Base-by-base conservation (phyloP, 2,329 filamentous ascomycete species). In the Gremmenia infestans region DNA sequence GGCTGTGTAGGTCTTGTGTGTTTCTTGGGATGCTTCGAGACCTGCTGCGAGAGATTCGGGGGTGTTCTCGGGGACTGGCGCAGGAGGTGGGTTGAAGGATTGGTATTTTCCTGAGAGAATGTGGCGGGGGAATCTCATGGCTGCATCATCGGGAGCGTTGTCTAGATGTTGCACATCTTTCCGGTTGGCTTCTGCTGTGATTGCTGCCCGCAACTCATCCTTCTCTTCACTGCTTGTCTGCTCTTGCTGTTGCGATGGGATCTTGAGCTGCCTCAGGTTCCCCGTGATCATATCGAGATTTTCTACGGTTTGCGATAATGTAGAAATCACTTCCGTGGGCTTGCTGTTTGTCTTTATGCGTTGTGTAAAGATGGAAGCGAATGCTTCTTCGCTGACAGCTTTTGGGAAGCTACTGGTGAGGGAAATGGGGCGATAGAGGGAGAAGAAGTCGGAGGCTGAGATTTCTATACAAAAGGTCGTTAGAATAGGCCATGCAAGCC, bases 381-480 rank as follows among this genome's bases (percentile, higher is more conserved):
- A 97, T 50, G 86, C 81, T 69, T 89, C 87, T 60, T 87, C 79
- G 52, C 82, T 85, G 47, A 91, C 81, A 19, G 81, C 77, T 65
- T 82, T 85, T 54, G 88, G 94, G 68, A 96, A 86, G 63, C 87
- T 86, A 65, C 87, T 86, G 50, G 87, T 91, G 63, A 97, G 84
- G 54, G 91, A 96, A 68, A 99, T 93, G 47, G 94, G 94, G 59
- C 94, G 86, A 74, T 99, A 91, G 63, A 96, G 87, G 60, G 92
- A 95, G 78, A 97, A 97, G 80, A 99, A 97, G 58, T 88, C 88
- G 7, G 93, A 94, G 47, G 96, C 79, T 61, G 88, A 87, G 59
- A 97, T 81, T 68, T 95, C 94, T 97, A 63, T 5, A 60, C 48
- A 48, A 45, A 50, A 19, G 28, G 47, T 35, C 46, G 49, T 54